Conservation (phyloP, 2,329 filamentous ascomycete species). For the Cordyceps militaris region DNA sequence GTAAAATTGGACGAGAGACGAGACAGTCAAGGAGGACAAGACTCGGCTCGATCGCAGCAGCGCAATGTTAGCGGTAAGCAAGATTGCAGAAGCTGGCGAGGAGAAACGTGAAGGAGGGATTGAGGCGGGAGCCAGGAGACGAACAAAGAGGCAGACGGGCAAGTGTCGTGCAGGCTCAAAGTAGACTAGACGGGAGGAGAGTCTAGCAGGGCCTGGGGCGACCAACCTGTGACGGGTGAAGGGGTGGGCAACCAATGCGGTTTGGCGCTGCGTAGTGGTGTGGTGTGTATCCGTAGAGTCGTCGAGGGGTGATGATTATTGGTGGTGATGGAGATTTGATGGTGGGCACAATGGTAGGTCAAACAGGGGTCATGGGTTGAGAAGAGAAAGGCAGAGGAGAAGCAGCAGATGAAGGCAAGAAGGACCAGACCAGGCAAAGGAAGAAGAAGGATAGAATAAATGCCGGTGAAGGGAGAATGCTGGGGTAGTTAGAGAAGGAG, state of each 20-base stretch:
- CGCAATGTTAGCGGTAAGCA: slow-evolving; percentile 3
- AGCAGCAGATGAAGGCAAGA: not conserved
- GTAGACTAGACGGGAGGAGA: slow-evolving; percentile 4
- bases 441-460: slow-evolving; percentile 4
- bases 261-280: not conserved
- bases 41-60: slow-evolving; percentile 10
- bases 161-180: slow-evolving; percentile 7
- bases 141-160: slow-evolving; percentile 9
- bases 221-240: not conserved
- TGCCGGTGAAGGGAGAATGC: not conserved
- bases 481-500: not conserved
- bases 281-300: slow-evolving; percentile 8
- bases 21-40: not conserved
- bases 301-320: slow-evolving; percentile 8
- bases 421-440: not conserved
- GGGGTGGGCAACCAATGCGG: slow-evolving; percentile 2
- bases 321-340: slow-evolving; percentile 7
- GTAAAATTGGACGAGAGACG: not conserved
- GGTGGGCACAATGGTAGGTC: not conserved
- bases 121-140: slow-evolving; percentile 7
- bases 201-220: slow-evolving; percentile 2
- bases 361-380: slow-evolving; percentile 5
- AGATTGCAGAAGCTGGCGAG: slow-evolving; percentile 9
- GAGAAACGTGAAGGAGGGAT: slow-evolving; percentile 10
- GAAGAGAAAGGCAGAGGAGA: not conserved